Percentiles rank a stretch among this genome's conserved stretches.
Conservation (phyloP, 345 rosid genomes). For the Iberis pinnata region DNA sequence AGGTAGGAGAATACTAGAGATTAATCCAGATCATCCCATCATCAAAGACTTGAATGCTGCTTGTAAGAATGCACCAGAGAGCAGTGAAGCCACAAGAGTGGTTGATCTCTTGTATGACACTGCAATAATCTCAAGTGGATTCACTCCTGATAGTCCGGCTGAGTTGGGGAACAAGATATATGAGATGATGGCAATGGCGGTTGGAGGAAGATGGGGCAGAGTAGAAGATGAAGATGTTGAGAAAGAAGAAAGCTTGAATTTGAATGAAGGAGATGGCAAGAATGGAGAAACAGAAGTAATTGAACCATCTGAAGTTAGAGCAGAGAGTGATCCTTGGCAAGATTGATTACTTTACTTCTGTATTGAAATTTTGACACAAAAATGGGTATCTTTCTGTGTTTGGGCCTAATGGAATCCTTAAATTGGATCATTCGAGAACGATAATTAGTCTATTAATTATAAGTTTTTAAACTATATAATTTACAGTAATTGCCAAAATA, state of each 20-base stretch:
- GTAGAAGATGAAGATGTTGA: slow-evolving; percentile 38
- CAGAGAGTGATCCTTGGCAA: slow-evolving; percentile 88
- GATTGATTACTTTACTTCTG: slow-evolving; percentile 29
- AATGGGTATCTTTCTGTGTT: slow-evolving; percentile 6
- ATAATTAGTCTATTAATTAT: too few species aligned
- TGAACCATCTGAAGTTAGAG: slow-evolving; percentile 88
- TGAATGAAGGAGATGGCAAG: slow-evolving; percentile 12
- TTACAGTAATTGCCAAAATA: too few species aligned
- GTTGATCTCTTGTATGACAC: slow-evolving; percentile 88
- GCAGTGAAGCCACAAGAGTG: slow-evolving; percentile 79
- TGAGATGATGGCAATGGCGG: slow-evolving; percentile 97
- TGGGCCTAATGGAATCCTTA: slow-evolving; percentile 10
- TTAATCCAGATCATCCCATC: slow-evolving; percentile 91
- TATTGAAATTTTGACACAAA: slow-evolving; percentile 14
- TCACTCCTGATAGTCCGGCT: slow-evolving; percentile 91
- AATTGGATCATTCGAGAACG: background rate
- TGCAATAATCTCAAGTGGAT: slow-evolving; percentile 93
- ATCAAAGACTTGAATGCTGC: slow-evolving; percentile 90
- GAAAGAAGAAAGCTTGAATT: slow-evolving; percentile 25
- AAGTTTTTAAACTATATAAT: too few species aligned
- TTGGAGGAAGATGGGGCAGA: slow-evolving; percentile 98
- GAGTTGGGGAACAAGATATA: slow-evolving; percentile 92
- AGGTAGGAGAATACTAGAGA: slow-evolving; percentile 90
- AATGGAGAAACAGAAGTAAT: slow-evolving; percentile 53
- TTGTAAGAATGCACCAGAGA: slow-evolving; percentile 79